phyloP scores from a whole-genome alignment of 2,329 filamentous ascomycete species.

The Phaeomoniella chlamydospora region DNA sequence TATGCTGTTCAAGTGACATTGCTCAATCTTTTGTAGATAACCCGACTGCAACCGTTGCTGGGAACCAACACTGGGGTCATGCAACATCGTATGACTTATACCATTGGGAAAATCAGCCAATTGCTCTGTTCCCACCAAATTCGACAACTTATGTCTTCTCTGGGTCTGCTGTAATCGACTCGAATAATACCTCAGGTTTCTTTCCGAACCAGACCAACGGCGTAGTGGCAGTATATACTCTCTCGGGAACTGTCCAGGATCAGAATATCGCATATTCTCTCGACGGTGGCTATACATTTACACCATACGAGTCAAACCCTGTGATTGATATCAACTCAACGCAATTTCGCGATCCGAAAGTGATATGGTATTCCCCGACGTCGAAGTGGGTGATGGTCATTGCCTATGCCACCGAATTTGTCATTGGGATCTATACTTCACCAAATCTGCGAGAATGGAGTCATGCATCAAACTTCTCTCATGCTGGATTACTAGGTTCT shows the following conservation, averaged over 20 bases:
- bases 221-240: conserved; percentile 34
- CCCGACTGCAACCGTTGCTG: conserved; percentile 32
- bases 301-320: conserved; percentile 44
- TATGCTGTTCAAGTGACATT: not conserved
- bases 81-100: conserved; percentile 48
- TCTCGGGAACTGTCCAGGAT: conserved; percentile 20
- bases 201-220: conserved; percentile 46
- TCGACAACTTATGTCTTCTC: conserved; percentile 33
- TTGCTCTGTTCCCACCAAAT: conserved; percentile 40
- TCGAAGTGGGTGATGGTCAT: conserved; percentile 44
- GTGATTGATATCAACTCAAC: conserved; percentile 39
- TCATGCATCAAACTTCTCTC: conserved; percentile 42
- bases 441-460: conserved; percentile 45
- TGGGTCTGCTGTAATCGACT: conserved; percentile 44
- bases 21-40: conserved; percentile 23
- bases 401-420: conserved; percentile 39
- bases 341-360: conserved; percentile 53
- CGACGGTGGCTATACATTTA: conserved; percentile 49
- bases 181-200: conserved; percentile 52
- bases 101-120: conserved; percentile 49
- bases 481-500: conserved; percentile 34
- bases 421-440: conserved; percentile 47
- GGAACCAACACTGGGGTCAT: conserved; percentile 54
- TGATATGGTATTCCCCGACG: conserved; percentile 38
- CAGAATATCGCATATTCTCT: conserved; percentile 48